Evolutionary conservation across 2,329 filamentous ascomycete genomes (phyloP).

Genomic region (Cryphonectria naterciae): DNA sequence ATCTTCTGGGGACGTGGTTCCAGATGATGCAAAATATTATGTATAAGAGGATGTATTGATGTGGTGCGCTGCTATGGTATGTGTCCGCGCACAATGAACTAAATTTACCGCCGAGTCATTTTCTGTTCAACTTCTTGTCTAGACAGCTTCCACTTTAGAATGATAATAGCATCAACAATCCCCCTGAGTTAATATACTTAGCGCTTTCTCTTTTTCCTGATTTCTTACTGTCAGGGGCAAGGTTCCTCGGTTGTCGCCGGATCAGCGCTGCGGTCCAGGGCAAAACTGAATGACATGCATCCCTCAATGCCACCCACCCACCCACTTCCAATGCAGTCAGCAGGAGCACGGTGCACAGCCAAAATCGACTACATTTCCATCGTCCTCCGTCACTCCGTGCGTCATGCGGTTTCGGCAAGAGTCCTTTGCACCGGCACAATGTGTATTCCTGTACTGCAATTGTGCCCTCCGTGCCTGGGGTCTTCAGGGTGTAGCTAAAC

Average conservation of each 20-base stretch:
- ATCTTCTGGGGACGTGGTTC: neutral
- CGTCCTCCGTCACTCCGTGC: neutral
- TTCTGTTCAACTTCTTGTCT: neutral
- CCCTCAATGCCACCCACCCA: constrained; percentile 2
- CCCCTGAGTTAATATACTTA: neutral
- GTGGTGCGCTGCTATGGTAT: neutral
- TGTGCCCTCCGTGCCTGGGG: too few species aligned
- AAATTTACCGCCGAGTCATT: neutral
- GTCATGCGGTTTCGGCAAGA: neutral
- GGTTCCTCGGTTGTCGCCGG: neutral
- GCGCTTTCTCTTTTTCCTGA: neutral
- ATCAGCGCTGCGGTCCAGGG: neutral
- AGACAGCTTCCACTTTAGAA: neutral
- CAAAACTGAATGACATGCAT: neutral
- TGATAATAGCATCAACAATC: neutral
- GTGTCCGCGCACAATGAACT: neutral
- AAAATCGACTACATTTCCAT: constrained; percentile 15
- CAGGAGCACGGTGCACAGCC: constrained; percentile 16
- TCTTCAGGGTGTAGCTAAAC: neutral
- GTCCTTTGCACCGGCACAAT: neutral
- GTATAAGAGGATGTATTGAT: neutral
- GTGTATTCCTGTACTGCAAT: neutral
- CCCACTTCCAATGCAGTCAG: neutral
- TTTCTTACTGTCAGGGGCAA: neutral
- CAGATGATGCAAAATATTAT: neutral